Base-by-base conservation (phyloP, 2,329 filamentous ascomycete species). In the Aspergillus viridinutans region DNA sequence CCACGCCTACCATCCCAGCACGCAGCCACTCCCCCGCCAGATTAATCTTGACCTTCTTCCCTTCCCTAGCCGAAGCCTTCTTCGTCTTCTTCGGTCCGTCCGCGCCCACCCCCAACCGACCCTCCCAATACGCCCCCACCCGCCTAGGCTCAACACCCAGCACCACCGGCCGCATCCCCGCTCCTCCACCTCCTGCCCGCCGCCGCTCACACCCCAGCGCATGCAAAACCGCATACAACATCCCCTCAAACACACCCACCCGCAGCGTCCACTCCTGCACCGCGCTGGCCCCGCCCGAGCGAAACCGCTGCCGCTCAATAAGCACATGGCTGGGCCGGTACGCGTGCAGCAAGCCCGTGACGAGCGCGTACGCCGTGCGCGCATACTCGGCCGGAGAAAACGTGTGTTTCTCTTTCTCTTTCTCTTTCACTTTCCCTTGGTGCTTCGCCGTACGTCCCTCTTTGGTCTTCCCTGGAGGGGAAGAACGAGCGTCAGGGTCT, bases 261-360 rank as follows among this genome's bases (percentile, higher is more conserved):
- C 90, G 80, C 43, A 94, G 70, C 3, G 90, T 93, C 90, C 90
- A 95, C 73, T 95, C 90, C 58, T 86, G 83, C 1, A 95, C 85
- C 0, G 85, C 82, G 0, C 83, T 75, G 0, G 76, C 80, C 8
- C 88, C 83, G n/a, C 80, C 81, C 2, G 85, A 86, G 2, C 90
- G 85, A 55, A 79, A 86, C 10, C 85, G 79, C 62, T 87, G 85
- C 1, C 83, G 78, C 65, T 87, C 85, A 56, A 95, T 91, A 1
- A 94, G 76, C 29, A 95, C 78, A 53, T 88, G 81, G 3, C 85
- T 86, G 0, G 90, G 90, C 0, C 78, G 70, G 55, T 85, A 79
- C 0, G 70, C 60, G 14, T 64, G 63, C 0, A 86, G 64, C 0
- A 87, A 76, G 3, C 74, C 70, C 1, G 78, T 73, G 17, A 87